phyloP scores from a whole-genome alignment of 1,284 basidiomycete species.

The Cutaneotrichosporon cyanovorans region DNA sequence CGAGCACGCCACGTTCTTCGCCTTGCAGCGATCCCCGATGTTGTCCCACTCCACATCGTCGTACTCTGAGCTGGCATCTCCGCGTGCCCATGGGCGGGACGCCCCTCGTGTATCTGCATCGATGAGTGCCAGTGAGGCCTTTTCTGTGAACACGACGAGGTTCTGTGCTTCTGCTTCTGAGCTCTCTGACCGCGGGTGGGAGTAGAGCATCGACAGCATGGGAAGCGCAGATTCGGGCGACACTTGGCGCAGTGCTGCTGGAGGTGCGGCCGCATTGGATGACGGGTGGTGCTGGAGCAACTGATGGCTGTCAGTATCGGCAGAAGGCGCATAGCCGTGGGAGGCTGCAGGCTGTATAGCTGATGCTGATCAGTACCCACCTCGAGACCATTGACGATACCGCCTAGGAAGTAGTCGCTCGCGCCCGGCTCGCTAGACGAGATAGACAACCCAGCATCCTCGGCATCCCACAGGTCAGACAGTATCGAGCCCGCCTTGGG shows the following conservation, averaged over 20 bases:
- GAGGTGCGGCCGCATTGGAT: conserved; percentile 6
- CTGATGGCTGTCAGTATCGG: conserved; percentile 12
- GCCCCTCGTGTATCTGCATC: conserved; percentile 14
- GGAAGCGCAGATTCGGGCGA: conserved; percentile 13
- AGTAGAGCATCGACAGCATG: conserved; percentile 16
- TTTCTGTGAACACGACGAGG: conserved; percentile 18
- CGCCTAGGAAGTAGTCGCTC: conserved; percentile 17
- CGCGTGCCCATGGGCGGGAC: conserved; percentile 10
- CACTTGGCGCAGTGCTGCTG: conserved; percentile 10
- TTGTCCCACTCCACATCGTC: conserved; percentile 18
- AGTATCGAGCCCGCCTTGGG: conserved; percentile 9
- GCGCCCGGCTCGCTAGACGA: conserved; percentile 15
- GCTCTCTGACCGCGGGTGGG: background rate
- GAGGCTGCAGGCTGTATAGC: too few species aligned
- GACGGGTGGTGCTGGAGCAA: conserved; percentile 14
- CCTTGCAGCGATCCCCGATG: conserved; percentile 16
- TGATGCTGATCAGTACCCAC: too few species aligned
- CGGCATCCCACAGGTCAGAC: conserved; percentile 17
- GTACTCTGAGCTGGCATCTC: conserved; percentile 11
- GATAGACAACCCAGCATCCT: conserved; percentile 16
- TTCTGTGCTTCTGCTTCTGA: conserved; percentile 9
- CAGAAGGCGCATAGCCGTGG: too few species aligned
- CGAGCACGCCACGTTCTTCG: conserved; percentile 17
- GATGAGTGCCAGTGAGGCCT: conserved; percentile 9
- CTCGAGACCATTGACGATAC: conserved; percentile 18